phyloP scores from a whole-genome alignment of 306 rosid genomes.

The Cicer arietinum region DNA sequence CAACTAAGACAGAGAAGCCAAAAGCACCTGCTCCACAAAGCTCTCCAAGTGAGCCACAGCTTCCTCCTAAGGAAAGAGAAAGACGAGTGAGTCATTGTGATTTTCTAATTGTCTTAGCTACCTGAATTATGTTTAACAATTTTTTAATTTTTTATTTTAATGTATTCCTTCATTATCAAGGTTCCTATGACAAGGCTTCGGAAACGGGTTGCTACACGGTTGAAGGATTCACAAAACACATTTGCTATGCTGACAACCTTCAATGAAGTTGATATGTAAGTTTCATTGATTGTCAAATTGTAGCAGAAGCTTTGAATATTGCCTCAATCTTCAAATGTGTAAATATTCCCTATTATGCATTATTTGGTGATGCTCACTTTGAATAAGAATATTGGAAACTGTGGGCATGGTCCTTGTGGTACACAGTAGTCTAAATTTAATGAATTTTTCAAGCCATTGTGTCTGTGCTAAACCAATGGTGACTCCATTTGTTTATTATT shows the following conservation, averaged over 20 bases:
- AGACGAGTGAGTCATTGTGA: slow-evolving; percentile 62
- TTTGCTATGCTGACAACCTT: slow-evolving; percentile 86
- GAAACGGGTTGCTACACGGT: slow-evolving; percentile 68
- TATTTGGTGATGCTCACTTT: slow-evolving; percentile 13
- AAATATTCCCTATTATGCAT: slow-evolving; percentile 4
- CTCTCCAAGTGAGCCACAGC: slow-evolving; percentile 82
- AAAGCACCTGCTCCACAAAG: slow-evolving; percentile 56
- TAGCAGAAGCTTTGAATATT: slow-evolving; percentile 17
- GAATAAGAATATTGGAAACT: slow-evolving; percentile 30
- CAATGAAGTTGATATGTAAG: slow-evolving; percentile 90
- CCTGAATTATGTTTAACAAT: slow-evolving; percentile 27
- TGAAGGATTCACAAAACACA: slow-evolving; percentile 91
- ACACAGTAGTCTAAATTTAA: neutral
- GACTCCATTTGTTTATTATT: slow-evolving; percentile 22
- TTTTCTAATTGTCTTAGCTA: slow-evolving; percentile 26
- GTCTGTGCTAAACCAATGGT: neutral
- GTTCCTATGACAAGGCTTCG: slow-evolving; percentile 90
- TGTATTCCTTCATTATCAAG: slow-evolving; percentile 47
- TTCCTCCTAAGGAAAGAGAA: slow-evolving; percentile 83
- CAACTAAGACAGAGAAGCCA: slow-evolving; percentile 53
- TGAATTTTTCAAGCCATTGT: neutral
- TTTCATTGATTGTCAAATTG: slow-evolving; percentile 24
- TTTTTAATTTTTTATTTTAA: slow-evolving; percentile 13
- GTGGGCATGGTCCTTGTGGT: neutral
- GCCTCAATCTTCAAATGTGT: neutral